Percentiles rank a stretch among this genome's conserved stretches.
phyloP scores from a whole-genome alignment of 306 rosid genomes.

The Rosa chinensis region DNA sequence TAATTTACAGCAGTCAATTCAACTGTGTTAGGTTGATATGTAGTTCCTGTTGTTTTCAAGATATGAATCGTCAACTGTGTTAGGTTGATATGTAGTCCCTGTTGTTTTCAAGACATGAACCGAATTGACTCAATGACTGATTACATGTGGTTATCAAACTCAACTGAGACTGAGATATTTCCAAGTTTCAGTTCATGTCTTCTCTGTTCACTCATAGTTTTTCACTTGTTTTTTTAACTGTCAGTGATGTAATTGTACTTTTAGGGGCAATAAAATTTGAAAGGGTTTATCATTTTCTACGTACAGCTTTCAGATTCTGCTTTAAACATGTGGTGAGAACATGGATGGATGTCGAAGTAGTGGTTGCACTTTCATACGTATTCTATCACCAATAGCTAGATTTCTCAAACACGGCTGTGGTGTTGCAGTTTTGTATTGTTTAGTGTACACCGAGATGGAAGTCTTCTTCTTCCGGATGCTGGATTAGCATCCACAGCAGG shows the following conservation, averaged over 20 bases:
- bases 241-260: not conserved
- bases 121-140: not conserved
- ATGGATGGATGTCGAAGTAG: not conserved
- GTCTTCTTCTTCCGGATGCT: conserved; percentile 11
- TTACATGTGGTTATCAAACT: not conserved
- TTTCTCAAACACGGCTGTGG: conserved; percentile 10
- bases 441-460: conserved; percentile 17
- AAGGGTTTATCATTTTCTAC: not conserved
- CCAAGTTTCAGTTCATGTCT: not conserved
- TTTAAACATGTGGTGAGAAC: conserved; percentile 1
- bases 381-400: not conserved
- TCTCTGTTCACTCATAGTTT: not conserved
- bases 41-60: too few relatives aligned
- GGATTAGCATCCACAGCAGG: conserved; percentile 17
- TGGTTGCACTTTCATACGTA: not conserved
- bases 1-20: not conserved
- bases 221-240: not conserved
- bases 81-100: not conserved
- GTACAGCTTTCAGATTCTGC: conserved; percentile 1
- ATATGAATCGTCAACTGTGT: not conserved
- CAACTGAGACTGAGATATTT: not conserved
- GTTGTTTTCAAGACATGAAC: not conserved
- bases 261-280: too few relatives aligned
- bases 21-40: too few relatives aligned
- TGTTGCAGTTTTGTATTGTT: conserved; percentile 18